A percentile compares a stretch with the other conserved stretches of the same genome.
Conservation (phyloP, 2,329 filamentous ascomycete genomes). For the Diaporthe humulicola region DNA sequence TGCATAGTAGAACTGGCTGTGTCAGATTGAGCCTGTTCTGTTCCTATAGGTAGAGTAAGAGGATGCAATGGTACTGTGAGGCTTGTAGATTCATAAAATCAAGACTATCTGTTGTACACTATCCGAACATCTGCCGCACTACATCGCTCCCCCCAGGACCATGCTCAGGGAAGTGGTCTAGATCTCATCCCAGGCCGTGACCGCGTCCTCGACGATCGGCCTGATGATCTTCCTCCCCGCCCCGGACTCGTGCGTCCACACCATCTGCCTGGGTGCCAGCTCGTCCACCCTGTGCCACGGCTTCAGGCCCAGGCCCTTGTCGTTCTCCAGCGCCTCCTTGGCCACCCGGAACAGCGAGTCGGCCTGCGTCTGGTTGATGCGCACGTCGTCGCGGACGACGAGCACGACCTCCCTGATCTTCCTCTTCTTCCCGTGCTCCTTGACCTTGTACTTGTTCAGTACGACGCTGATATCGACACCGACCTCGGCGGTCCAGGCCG, state of each 20-base stretch:
- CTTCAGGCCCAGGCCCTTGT: constrained; percentile 53
- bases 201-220: constrained; percentile 60
- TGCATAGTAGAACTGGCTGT: not conserved
- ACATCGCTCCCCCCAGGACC: not conserved
- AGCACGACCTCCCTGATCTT: constrained; percentile 62
- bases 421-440: constrained; percentile 54
- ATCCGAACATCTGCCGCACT: not conserved
- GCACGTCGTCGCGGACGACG: constrained; percentile 57
- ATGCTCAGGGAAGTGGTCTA: not conserved
- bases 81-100: not conserved
- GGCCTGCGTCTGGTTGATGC: constrained; percentile 58
- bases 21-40: not conserved
- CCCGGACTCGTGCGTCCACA: constrained; percentile 55
- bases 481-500: constrained; percentile 60
- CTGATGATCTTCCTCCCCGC: constrained; percentile 59
- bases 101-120: not conserved
- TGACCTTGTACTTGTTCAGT: constrained; percentile 60
- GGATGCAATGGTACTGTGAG: not conserved
- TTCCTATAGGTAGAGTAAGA: not conserved
- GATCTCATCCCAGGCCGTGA: constrained; percentile 43
- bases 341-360: constrained; percentile 56
- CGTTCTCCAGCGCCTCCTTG: constrained; percentile 55
- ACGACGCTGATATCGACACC: constrained; percentile 58
- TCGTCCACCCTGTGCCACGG: constrained; percentile 58
- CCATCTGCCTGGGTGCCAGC: constrained; percentile 58